Evolutionary conservation across 169 alveolate genomes (phyloP), one percentile per base, ranked within the genome.

Genomic region (Babesia caballi): DNA sequence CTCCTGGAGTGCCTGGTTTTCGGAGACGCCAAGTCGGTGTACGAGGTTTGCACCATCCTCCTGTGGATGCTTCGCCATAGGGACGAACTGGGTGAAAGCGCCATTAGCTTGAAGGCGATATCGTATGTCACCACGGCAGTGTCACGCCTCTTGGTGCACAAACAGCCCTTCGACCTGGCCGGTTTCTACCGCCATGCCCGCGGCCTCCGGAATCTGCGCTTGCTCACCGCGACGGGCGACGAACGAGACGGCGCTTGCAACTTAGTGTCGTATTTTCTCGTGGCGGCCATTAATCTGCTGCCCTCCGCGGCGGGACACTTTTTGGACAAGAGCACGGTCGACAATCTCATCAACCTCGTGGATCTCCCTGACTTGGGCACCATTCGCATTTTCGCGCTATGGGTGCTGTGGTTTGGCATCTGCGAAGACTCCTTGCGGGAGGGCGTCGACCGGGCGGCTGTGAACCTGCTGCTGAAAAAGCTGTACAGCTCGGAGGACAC

Each of bases 121-220:
- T 8, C 42, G 1, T 32, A 71, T 35, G 70, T 71, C 53, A 49
- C 66, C n/a, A 71, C 63, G 73, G 82, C 82, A 23, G 32, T 51
- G n/a, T 71, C 82, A 3, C 71, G 73, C 19, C 38, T 71, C 6
- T 3, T 71, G 23, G 52, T 38, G 4, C 11, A 30, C 53, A 19
- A 38, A 4, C 42, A 50, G 21, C 7, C 44, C 14, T 19, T 23
- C 8, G 66, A 21, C 21, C 19, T 71, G 23, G 53, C 2, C 17
- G 28, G 30, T 8, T n/a, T 40, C 5, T 1, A 25, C 35, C 8
- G 8, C 8, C 12, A 19, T 8, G 32, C 46, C 28, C 61, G 47
- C 36, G 50, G 46, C 60, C 44, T 19, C 1, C 52, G 25, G 3
- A 12, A 12, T 6, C 4, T 59, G 36, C 56, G 49, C 6, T 4